Evolutionary conservation across 495 filamentous ascomycete genomes (phyloP), one percentile per base, ranked within the genome.

Genomic region (Daldinia caldariorum): DNA sequence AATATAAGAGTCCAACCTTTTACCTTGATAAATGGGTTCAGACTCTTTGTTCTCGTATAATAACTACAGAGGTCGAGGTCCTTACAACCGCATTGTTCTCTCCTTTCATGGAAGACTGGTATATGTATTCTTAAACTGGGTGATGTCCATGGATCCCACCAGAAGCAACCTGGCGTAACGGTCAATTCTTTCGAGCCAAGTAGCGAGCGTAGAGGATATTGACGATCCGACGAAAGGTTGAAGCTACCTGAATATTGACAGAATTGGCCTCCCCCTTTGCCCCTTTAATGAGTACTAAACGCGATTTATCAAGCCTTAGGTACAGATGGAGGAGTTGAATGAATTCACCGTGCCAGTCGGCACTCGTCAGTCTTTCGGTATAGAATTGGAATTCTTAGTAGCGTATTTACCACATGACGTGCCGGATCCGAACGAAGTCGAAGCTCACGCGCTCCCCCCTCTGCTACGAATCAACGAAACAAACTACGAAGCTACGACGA

Each of bases 331-430:
- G n/a, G 10, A 5, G 14, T 38, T 32, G 10, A 38, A 50, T 37
- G 37, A 43, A 63, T 59, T 62, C 26, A 38, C 18, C 45, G 57
- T 63, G 13, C 58, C 63, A 8, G 55, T 41, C 32, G 41, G 45
- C 45, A 69, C 63, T 56, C 58, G 53, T 53, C 67, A 66, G 32
- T 76, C 66, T 10, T 73, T 68, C 10, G 75, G 79, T 4, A 60
- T 79, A 20, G 78, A 81, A 58, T 49, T 79, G 2, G 77, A 81
- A 59, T 75, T 76, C 9, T 56, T 73, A 1, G 41, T 79, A 0
- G 77, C 74, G 5, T 71, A 58, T 31, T n/a, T 76, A 3, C 38
- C 61, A 13, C 39, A 1, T 18, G 35, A 13, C 10, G 55, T 38
- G n/a, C 26, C 31, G 4, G 71, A 71, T 41, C 67, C 70, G 8